phyloP scores from a whole-genome alignment of 2,329 filamentous ascomycete genomes.

The Pestalotiopsis sp. region DNA sequence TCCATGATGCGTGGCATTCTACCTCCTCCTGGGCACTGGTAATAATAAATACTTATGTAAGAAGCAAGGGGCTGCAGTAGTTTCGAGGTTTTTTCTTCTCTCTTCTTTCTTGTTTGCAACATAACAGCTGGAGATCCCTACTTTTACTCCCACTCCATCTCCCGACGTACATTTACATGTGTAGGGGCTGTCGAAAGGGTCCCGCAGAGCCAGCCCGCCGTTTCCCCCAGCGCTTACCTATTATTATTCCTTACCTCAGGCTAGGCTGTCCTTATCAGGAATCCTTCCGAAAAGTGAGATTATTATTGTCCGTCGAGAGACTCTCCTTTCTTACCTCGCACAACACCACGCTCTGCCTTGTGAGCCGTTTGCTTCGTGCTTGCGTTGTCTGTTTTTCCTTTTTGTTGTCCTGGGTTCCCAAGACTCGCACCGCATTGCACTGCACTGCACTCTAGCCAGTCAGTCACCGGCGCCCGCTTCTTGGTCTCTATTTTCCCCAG shows the following conservation, averaged over 20 bases:
- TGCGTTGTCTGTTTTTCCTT: conserved; percentile 2
- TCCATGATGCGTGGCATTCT: not conserved
- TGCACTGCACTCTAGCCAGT: not conserved
- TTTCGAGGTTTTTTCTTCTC: not conserved
- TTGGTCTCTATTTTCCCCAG: not conserved
- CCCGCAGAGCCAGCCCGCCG: not conserved
- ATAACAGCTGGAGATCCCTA: not conserved
- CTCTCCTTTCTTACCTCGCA: conserved; percentile 1
- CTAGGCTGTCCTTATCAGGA: conserved; percentile 12
- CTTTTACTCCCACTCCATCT: too few relatives aligned
- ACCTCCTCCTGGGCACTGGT: not conserved
- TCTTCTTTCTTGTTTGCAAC: not conserved
- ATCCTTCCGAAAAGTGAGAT: conserved; percentile 5
- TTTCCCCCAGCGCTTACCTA: conserved; percentile 6
- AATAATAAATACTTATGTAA: not conserved
- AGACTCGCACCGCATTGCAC: not conserved
- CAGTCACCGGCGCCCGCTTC: not conserved
- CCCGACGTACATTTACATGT: not conserved
- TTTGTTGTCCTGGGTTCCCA: conserved; percentile 1
- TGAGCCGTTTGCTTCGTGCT: not conserved
- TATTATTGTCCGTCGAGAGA: not conserved
- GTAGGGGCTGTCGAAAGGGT: not conserved
- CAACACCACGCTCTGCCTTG: not conserved
- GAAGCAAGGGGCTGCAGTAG: not conserved
- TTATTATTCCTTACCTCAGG: conserved; percentile 1